These are phyloP conservation scores for Maudiozyma saulgeensis DNA, from an alignment of 805 yeast genomes.

Conservation along the genomic window DNA sequence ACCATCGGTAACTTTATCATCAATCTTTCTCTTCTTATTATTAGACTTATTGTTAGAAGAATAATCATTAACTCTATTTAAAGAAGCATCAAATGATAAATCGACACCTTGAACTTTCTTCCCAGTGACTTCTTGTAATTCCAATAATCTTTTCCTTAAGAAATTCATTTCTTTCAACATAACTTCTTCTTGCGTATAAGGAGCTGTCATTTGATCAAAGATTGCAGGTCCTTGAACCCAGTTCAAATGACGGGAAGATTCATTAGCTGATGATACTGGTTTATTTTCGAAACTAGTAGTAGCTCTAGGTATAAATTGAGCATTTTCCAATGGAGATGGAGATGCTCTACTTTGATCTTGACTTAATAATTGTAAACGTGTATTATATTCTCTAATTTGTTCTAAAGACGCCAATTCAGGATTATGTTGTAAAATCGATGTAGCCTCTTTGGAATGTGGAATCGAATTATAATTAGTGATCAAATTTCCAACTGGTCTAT, in stretches of 20 bases:
- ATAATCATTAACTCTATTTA: slow-evolving; percentile 1
- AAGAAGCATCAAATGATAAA: slow-evolving; percentile 7
- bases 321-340: slow-evolving; percentile 14
- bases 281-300: slow-evolving; percentile 17
- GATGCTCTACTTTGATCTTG: slow-evolving; percentile 11
- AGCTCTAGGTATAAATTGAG: slow-evolving; percentile 21
- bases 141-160: slow-evolving; percentile 20
- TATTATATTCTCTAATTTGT: slow-evolving; percentile 24
- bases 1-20: background rate
- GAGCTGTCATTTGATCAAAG: slow-evolving; percentile 17
- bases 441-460: slow-evolving; percentile 5
- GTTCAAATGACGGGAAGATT: slow-evolving; percentile 12
- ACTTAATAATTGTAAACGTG: slow-evolving; percentile 20
- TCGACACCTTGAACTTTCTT: slow-evolving; percentile 12
- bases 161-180: slow-evolving; percentile 21
- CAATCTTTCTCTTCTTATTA: background rate
- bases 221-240: slow-evolving; percentile 28
- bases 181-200: slow-evolving; percentile 20
- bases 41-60: slow-evolving; percentile 2
- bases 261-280: slow-evolving; percentile 16
- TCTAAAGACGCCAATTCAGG: slow-evolving; percentile 24
- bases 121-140: slow-evolving; percentile 26
- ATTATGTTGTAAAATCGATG: slow-evolving; percentile 5
- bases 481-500: background rate
- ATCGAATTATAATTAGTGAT: background rate